Percentiles rank a stretch among this genome's conserved stretches.
These are phyloP conservation scores for Colletotrichum graminicola DNA, from an alignment of 2,329 filamentous ascomycete genomes.

Conservation along the genomic window DNA sequence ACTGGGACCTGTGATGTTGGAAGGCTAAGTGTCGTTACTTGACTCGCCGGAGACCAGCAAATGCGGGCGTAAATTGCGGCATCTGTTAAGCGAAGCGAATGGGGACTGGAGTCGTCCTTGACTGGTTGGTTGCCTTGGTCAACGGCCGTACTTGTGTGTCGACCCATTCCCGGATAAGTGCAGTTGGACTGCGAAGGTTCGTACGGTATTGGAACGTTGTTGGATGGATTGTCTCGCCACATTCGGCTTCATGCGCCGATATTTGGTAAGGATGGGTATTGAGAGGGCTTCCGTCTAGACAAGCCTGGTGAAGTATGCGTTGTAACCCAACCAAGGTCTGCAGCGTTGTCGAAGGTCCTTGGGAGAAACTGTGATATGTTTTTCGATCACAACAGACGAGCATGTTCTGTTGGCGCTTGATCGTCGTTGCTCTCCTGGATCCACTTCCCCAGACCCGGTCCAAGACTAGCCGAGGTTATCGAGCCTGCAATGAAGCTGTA, in stretches of 20 bases:
- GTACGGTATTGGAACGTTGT: not conserved
- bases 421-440: not conserved
- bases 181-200: not conserved
- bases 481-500: not conserved
- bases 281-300: not conserved
- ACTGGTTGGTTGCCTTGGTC: constrained; percentile 2
- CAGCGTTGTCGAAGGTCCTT: not conserved
- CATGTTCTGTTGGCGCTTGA: not conserved
- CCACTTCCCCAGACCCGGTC: not conserved
- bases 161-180: not conserved
- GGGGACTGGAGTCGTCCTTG: constrained; percentile 8
- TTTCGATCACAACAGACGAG: not conserved
- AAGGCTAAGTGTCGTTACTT: constrained; percentile 18
- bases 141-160: not conserved
- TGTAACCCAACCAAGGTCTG: not conserved
- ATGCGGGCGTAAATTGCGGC: constrained; percentile 33
- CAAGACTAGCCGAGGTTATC: not conserved
- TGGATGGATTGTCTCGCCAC: not conserved
- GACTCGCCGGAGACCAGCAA: constrained; percentile 20
- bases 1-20: constrained; percentile 25
- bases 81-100: constrained; percentile 22
- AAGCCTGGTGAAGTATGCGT: not conserved
- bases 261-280: not conserved
- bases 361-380: not conserved
- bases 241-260: not conserved